Conservation (phyloP, 139 green algal genomes). For the Closterium sp. region DNA sequence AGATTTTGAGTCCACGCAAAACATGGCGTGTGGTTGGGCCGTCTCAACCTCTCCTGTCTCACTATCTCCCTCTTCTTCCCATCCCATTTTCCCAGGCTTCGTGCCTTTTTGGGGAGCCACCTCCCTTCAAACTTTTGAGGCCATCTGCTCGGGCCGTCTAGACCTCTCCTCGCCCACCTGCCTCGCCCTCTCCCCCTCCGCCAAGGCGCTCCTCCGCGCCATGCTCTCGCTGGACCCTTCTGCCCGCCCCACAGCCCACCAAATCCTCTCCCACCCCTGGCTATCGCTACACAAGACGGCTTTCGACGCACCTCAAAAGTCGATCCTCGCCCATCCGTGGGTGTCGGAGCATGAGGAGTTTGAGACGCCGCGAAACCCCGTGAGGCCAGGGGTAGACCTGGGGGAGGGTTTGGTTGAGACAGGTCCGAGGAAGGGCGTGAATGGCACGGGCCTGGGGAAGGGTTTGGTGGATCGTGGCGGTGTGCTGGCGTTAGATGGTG, state of each 20-base stretch:
- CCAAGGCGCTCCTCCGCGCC: slow-evolving; percentile 48
- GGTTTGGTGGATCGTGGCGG: background rate
- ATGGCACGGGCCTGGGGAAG: background rate
- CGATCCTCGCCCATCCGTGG: no score
- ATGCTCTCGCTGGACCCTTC: slow-evolving; percentile 69
- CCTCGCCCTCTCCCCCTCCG: slow-evolving; percentile 63
- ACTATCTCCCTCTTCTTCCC: background rate
- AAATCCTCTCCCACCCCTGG: slow-evolving; percentile 84
- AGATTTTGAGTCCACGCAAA: no score
- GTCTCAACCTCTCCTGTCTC: background rate
- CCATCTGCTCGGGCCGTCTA: slow-evolving; percentile 63
- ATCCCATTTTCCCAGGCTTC: background rate
- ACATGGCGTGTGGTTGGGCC: no score
- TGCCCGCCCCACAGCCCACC: slow-evolving; percentile 68
- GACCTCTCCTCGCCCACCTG: slow-evolving; percentile 71
- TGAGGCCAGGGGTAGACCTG: no score
- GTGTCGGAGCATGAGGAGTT: no score
- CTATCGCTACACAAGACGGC: background rate
- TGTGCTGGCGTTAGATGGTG: background rate
- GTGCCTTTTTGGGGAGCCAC: slow-evolving; percentile 85
- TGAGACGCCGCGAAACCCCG: no score
- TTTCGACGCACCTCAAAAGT: no score
- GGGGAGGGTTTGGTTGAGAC: no score
- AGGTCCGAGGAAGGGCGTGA: no score
- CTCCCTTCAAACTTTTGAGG: slow-evolving; percentile 76